Evolutionary conservation across 2,329 filamentous ascomycete species (phyloP).

Genomic region (Immersiporthe knoxdaviesiana): DNA sequence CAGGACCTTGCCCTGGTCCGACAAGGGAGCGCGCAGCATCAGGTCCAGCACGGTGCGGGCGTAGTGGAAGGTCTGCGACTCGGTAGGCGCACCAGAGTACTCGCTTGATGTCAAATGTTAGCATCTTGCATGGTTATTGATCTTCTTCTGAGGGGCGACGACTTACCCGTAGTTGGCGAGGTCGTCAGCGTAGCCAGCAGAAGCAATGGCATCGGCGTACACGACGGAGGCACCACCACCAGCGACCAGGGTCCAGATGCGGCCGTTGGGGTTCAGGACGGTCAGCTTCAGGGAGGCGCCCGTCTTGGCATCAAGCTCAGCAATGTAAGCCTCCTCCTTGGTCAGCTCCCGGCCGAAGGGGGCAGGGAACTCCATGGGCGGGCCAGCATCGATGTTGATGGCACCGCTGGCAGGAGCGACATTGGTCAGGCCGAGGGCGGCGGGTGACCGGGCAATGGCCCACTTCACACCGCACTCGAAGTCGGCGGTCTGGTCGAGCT

Average conservation of each 20-base stretch:
- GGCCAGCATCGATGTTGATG: constrained; percentile 92
- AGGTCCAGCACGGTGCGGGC: constrained; percentile 95
- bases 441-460: constrained; percentile 91
- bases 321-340: constrained; percentile 99
- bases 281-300: constrained; percentile 98
- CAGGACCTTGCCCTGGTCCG: constrained; percentile 92
- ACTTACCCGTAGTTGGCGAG: constrained; percentile 84
- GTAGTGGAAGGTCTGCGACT: constrained; percentile 99
- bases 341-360: constrained; percentile 97
- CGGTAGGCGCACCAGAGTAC: constrained; percentile 97
- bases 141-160: background rate
- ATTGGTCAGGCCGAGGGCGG: constrained; percentile 81
- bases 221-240: constrained; percentile 99
- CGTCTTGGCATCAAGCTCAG: constrained; percentile 98
- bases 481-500: constrained; percentile 98
- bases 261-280: constrained; percentile 86
- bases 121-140: constrained; percentile 1
- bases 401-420: constrained; percentile 68
- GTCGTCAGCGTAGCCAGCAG: constrained; percentile 90
- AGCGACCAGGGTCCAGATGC: constrained; percentile 97
- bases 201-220: constrained; percentile 98
- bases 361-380: constrained; percentile 98
- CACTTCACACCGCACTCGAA: constrained; percentile 99
- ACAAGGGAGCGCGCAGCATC: constrained; percentile 87
- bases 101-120: constrained; percentile 56